Conservation (phyloP, 2,329 filamentous ascomycete species). For the Neocucurbitaria cava region DNA sequence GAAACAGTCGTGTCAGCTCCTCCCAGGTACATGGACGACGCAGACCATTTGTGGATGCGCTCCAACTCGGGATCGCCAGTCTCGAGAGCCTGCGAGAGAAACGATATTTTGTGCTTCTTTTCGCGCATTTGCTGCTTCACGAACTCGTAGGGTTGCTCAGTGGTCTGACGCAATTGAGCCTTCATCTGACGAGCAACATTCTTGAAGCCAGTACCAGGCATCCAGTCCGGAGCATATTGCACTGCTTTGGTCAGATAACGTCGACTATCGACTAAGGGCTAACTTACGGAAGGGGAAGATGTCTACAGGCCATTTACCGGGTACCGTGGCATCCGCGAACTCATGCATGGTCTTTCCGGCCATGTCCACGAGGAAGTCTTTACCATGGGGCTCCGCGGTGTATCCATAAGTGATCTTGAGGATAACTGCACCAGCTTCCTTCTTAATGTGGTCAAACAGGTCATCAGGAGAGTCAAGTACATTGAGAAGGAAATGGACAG, state of each 20-base stretch:
- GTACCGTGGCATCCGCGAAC: constrained; percentile 51
- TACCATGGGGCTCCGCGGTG: constrained; percentile 46
- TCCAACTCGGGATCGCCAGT: constrained; percentile 41
- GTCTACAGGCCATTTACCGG: constrained; percentile 57
- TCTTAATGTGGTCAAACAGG: constrained; percentile 30
- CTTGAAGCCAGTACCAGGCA: constrained; percentile 50
- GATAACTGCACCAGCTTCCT: constrained; percentile 37
- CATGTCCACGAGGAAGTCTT: constrained; percentile 55
- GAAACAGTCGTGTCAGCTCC: constrained; percentile 56
- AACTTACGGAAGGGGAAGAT: constrained; percentile 52
- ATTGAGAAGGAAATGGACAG: constrained; percentile 32
- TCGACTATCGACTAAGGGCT: neutral
- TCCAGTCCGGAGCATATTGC: constrained; percentile 53
- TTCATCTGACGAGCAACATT: constrained; percentile 25
- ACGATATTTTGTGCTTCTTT: constrained; percentile 43
- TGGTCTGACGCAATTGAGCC: constrained; percentile 23
- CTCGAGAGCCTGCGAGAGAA: constrained; percentile 50
- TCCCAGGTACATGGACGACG: constrained; percentile 51
- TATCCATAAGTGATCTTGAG: constrained; percentile 51
- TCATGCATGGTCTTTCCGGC: constrained; percentile 49
- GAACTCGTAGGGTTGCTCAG: constrained; percentile 51
- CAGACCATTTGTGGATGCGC: constrained; percentile 51
- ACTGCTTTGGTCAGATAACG: constrained; percentile 20
- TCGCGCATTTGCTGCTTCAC: constrained; percentile 51
- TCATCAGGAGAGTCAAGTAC: constrained; percentile 22